Evolutionary conservation across 192 early-diverging fungal species (phyloP).

Genomic region (Kickxella alabastrina): DNA sequence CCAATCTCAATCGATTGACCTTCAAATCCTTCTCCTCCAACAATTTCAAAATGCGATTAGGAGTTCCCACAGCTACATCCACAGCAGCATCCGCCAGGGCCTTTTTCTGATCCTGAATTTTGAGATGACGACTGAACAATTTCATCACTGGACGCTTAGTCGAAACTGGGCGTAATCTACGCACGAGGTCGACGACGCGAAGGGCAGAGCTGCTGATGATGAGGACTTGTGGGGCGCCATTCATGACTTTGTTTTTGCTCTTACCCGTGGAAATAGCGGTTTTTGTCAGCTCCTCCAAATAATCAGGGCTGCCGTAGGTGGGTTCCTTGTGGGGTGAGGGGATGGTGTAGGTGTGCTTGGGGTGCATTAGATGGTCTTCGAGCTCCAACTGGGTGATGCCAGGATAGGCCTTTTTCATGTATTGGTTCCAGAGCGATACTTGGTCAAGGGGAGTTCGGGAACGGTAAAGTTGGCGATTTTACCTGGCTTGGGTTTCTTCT

Average conservation of each 20-base stretch:
- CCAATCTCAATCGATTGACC: conserved; percentile 32
- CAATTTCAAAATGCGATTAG: conserved; percentile 42
- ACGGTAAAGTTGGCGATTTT: conserved; percentile 10
- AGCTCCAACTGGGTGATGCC: conserved; percentile 34
- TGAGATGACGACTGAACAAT: conserved; percentile 48
- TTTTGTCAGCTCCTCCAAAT: conserved; percentile 23
- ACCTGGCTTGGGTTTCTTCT: background rate
- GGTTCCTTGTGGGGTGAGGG: background rate
- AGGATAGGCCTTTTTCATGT: conserved; percentile 42
- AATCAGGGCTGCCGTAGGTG: background rate
- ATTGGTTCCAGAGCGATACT: conserved; percentile 35
- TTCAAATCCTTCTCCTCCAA: conserved; percentile 25
- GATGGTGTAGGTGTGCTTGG: conserved; percentile 21
- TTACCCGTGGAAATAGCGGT: conserved; percentile 24
- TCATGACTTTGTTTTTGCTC: conserved; percentile 34
- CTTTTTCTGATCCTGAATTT: conserved; percentile 31
- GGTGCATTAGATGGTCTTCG: conserved; percentile 15
- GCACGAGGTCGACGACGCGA: conserved; percentile 42
- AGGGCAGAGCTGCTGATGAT: conserved; percentile 45
- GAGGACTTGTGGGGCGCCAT: conserved; percentile 41
- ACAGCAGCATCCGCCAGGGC: conserved; percentile 9
- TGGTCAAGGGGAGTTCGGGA: conserved; percentile 19
- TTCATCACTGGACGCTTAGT: conserved; percentile 26
- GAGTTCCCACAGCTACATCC: conserved; percentile 46
- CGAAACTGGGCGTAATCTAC: conserved; percentile 18